phyloP scores from a whole-genome alignment of 2,329 filamentous ascomycete genomes.

The Aureobasidium sp. region DNA sequence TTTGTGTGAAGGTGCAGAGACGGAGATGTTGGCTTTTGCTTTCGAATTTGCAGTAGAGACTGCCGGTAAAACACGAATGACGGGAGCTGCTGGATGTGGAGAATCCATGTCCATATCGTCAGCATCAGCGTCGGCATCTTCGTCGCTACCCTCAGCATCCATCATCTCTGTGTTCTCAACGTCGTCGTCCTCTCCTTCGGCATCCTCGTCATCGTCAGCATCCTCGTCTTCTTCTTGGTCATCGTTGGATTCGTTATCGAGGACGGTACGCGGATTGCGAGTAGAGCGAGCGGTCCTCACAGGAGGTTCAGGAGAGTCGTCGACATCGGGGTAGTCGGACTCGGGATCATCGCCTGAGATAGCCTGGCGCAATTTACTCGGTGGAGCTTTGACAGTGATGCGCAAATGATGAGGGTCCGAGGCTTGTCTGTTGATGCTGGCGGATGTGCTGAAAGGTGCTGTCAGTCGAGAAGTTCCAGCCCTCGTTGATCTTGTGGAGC shows the following conservation, averaged over 20 bases:
- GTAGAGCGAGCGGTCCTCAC: slow-evolving; percentile 25
- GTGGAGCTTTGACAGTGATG: slow-evolving; percentile 44
- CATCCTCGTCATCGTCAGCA: slow-evolving; percentile 21
- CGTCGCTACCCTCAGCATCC: slow-evolving; percentile 32
- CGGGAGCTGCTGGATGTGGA: slow-evolving; percentile 28
- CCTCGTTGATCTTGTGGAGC: slow-evolving; percentile 23
- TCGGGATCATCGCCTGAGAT: slow-evolving; percentile 32
- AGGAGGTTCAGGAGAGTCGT: slow-evolving; percentile 26
- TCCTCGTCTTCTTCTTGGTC: slow-evolving; percentile 24
- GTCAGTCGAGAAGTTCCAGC: slow-evolving; percentile 12
- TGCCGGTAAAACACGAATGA: slow-evolving; percentile 24
- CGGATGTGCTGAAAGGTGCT: slow-evolving; percentile 22
- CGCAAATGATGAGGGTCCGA: slow-evolving; percentile 28
- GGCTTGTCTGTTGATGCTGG: slow-evolving; percentile 23
- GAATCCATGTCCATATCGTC: slow-evolving; percentile 28
- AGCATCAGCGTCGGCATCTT: slow-evolving; percentile 30
- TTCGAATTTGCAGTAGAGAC: slow-evolving; percentile 17
- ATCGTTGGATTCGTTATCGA: slow-evolving; percentile 28
- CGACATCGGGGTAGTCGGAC: slow-evolving; percentile 25
- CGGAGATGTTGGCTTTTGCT: slow-evolving; percentile 25
- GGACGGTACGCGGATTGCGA: slow-evolving; percentile 28
- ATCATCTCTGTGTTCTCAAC: slow-evolving; percentile 33
- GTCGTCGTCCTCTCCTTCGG: slow-evolving; percentile 24
- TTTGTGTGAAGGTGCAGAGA: slow-evolving; percentile 23
- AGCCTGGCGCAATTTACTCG: slow-evolving; percentile 42